Percentiles rank a stretch among this genome's conserved stretches.
Evolutionary conservation across 2,329 filamentous ascomycete genomes (phyloP).

Genomic region (Trichoderma citrinoviride): DNA sequence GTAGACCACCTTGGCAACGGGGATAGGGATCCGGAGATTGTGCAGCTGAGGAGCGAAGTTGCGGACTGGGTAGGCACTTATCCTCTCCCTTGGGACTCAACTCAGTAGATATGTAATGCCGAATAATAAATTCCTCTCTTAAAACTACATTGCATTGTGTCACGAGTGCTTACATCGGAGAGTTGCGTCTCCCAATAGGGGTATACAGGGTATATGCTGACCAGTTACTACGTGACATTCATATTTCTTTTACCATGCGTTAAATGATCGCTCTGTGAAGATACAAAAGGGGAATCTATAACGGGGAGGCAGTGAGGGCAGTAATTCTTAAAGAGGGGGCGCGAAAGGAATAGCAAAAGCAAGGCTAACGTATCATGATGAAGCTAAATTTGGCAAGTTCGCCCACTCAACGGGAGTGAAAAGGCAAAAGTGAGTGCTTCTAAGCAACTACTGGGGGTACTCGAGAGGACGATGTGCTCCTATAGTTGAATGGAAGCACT

Average conservation of each 20-base stretch:
- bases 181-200: background rate
- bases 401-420: too few relatives aligned
- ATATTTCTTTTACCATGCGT: background rate
- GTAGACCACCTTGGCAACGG: conserved; percentile 66
- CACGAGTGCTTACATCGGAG: background rate
- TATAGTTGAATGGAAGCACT: background rate
- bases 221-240: background rate
- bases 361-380: too few relatives aligned
- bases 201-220: background rate
- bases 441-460: background rate
- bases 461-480: background rate
- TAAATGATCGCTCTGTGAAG: background rate
- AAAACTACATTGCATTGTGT: background rate
- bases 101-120: conserved; percentile 26
- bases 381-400: too few relatives aligned
- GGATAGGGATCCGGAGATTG: conserved; percentile 66
- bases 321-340: too few relatives aligned
- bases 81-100: conserved; percentile 63
- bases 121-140: background rate
- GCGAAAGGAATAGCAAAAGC: background rate
- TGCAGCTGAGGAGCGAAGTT: conserved; percentile 71
- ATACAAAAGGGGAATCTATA: background rate
- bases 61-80: conserved; percentile 76
- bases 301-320: background rate
- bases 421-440: too few relatives aligned